phyloP scores from a whole-genome alignment of 495 filamentous ascomycete genomes.

The Neurospora discreta region DNA sequence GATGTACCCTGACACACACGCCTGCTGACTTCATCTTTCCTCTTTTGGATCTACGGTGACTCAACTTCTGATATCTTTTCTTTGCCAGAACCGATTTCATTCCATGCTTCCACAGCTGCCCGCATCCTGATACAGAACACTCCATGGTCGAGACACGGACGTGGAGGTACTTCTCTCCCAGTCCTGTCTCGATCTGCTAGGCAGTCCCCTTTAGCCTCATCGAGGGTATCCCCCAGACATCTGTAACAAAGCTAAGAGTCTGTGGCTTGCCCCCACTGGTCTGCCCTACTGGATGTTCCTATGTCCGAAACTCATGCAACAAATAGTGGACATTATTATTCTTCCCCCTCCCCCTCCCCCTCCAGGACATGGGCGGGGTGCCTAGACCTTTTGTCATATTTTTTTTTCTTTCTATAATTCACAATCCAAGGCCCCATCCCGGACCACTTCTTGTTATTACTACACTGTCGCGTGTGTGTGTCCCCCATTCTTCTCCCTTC shows the following conservation, averaged over 20 bases:
- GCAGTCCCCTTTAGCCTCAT: constrained; percentile 6
- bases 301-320: constrained; percentile 25
- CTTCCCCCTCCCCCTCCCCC: constrained; percentile 14
- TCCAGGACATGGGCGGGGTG: constrained; percentile 12
- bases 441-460: constrained; percentile 30
- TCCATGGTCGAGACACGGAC: constrained; percentile 12
- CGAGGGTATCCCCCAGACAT: constrained; percentile 21
- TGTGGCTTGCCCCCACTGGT: constrained; percentile 18
- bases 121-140: not conserved
- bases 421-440: constrained; percentile 27
- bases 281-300: constrained; percentile 24
- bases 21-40: not conserved
- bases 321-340: constrained; percentile 27
- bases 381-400: constrained; percentile 11
- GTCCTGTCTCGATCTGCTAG: not conserved
- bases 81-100: constrained; percentile 7
- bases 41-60: too few relatives aligned
- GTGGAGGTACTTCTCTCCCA: constrained; percentile 1
- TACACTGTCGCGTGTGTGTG: constrained; percentile 38
- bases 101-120: not conserved
- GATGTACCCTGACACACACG: not conserved
- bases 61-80: not conserved
- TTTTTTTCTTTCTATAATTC: constrained; percentile 29
- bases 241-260: constrained; percentile 28
- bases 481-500: constrained; percentile 27